Evolutionary conservation across 2,329 filamentous ascomycete genomes (phyloP), one percentile per base, ranked within the genome.

Genomic region (Botrytis deweyae): DNA sequence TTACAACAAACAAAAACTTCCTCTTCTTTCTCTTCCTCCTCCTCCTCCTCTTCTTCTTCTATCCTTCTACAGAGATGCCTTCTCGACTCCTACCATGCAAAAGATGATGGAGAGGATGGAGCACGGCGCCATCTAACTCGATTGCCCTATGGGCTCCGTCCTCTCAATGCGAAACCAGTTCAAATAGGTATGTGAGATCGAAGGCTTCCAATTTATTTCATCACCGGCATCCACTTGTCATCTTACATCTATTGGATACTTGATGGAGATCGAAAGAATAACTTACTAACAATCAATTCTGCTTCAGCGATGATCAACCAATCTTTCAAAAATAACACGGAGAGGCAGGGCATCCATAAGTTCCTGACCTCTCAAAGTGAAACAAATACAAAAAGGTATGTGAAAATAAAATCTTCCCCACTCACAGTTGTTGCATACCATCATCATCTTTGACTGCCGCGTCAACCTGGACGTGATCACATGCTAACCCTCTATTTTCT

Each of bases 281-380:
- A 18, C 52, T 58, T 58, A 8, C 52, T 58, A 29, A 58, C 14
- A 33, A 58, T 58, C 3, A 58, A 33, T 58, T 29, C 16, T 29
- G n/a, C 52, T 29, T 29, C 52, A 58, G 52, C 52, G n/a, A 29
- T 14, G 8, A 58, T 9, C n/a, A 29, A 29, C 52, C 16, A 16
- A 58, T 3, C 3, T 1, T 16, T 18, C n/a, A 8, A 58, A 29
- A 29, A 55, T 0, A 55, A 29, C 3, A 18, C 9, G 14, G 52
- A 33, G 52, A 58, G n/a, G 52, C n/a, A 58, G 52, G 52, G 52
- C 52, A 58, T 3, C 7, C 52, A 58, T 29, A 18, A 29, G 52
- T 58, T n/a, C 52, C n/a, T 58, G n/a, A 29, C n/a, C 25, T 67
- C 36, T 67, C 65, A 55, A 67, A n/a, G 29, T 36, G 25, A 68